phyloP scores from a whole-genome alignment of 1,284 basidiomycete genomes.

The Schizophyllum amplum region DNA sequence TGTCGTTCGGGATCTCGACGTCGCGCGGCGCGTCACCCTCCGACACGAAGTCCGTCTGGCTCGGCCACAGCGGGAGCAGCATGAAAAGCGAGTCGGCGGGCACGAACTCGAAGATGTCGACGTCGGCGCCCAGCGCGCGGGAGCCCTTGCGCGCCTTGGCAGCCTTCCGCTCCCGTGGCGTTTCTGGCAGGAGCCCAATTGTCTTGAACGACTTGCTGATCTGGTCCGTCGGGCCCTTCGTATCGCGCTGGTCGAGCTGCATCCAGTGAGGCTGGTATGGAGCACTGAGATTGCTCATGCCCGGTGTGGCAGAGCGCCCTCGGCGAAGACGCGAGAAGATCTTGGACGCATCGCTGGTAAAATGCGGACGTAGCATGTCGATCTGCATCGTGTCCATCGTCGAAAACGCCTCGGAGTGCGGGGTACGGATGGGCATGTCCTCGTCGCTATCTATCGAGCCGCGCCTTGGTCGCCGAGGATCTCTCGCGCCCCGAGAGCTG shows the following conservation, averaged over 20 bases:
- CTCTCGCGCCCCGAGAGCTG: no score
- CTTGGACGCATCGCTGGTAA: conserved; percentile 8
- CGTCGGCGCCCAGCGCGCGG: conserved; percentile 1
- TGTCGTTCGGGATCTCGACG: conserved; percentile 35
- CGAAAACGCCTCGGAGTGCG: conserved; percentile 68
- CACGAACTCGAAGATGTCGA: conserved; percentile 52
- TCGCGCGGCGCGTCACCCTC: conserved; percentile 24
- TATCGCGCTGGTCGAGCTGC: conserved; percentile 46
- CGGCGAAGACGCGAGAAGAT: not conserved
- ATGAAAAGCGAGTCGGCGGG: conserved; percentile 66
- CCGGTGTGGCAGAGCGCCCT: no score
- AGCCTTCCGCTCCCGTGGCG: no score
- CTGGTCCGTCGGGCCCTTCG: no score
- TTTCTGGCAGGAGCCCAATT: not conserved
- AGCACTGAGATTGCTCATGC: no score
- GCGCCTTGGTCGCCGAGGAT: conserved; percentile 5
- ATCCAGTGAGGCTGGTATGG: conserved; percentile 35
- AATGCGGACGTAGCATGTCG: conserved; percentile 27
- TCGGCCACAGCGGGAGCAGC: conserved; percentile 75
- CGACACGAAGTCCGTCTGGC: conserved; percentile 50
- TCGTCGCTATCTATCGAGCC: conserved; percentile 25
- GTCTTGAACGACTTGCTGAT: conserved; percentile 19
- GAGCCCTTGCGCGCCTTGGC: no score
- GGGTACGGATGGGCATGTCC: conserved; percentile 41
- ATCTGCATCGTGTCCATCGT: conserved; percentile 53